phyloP scores from a whole-genome alignment of 805 yeast genomes.

The Lachancea nothofagi region DNA sequence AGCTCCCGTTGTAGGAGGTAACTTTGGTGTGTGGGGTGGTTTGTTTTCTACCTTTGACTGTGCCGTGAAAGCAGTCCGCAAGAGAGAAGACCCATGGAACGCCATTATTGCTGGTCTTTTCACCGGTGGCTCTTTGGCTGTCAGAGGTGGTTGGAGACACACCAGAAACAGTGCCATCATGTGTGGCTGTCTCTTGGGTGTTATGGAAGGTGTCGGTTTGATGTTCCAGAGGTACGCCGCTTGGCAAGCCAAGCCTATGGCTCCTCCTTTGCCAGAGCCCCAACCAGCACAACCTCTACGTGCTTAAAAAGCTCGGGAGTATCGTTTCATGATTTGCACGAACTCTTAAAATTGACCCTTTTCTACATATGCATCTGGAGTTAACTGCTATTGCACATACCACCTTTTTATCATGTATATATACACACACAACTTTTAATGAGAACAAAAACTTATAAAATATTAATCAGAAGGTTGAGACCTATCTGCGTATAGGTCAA shows the following conservation, averaged over 20 bases:
- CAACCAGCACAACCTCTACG: conserved; percentile 35
- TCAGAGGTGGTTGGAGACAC: conserved; percentile 98
- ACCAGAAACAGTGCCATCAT: conserved; percentile 94
- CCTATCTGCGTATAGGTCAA: too few species aligned
- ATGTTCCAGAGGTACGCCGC: conserved; percentile 90
- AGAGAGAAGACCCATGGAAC: conserved; percentile 98
- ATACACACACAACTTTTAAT: conserved; percentile 2
- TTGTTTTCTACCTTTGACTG: conserved; percentile 93
- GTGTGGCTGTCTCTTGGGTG: conserved; percentile 95
- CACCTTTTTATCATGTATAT: conserved; percentile 5
- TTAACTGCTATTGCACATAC: neutral
- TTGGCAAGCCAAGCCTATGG: conserved; percentile 68
- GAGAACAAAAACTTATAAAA: conserved; percentile 6
- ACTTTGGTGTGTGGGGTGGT: conserved; percentile 99
- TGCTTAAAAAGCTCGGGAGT: conserved; percentile 1
- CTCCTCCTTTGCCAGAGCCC: conserved; percentile 50
- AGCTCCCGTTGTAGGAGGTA: conserved; percentile 98
- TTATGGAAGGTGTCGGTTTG: conserved; percentile 96
- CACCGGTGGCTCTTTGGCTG: conserved; percentile 96
- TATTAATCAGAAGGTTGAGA: too few species aligned
- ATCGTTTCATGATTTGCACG: conserved; percentile 12
- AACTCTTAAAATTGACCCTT: too few species aligned
- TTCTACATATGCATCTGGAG: conserved; percentile 1
- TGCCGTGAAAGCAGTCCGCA: conserved; percentile 89
- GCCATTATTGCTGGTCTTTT: conserved; percentile 97